Evolutionary conservation across 139 green algal species (phyloP), one percentile per base, ranked within the genome.

Genomic region (Volvox reticuliferus): DNA sequence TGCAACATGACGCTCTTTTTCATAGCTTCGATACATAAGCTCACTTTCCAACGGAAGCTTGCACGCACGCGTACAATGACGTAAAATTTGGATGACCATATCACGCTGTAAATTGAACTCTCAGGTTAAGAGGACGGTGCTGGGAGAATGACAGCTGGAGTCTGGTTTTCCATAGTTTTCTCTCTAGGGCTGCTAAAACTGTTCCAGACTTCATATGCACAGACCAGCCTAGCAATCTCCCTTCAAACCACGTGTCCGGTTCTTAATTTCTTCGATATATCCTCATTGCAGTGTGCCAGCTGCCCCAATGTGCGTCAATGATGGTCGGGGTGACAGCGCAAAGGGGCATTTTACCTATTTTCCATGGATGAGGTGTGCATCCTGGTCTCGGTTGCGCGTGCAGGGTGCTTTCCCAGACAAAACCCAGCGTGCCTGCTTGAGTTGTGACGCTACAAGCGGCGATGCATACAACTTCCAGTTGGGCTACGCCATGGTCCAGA

Each of bases 221-320:
- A 89, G 73, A 55, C 19, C 26, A 80, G 68, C 84, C 68, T 89
- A 32, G 67, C 68, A 5, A 30, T 89, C 14, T 2, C 84, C 6
- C 84, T 89, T 0, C 84, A 89, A 30, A 78, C 37, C 17, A 50
- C 26, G 28, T 89, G 84, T 75, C 17, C 36, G 22, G 14, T 75
- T 22, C 68, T 80, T 0, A 89, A 87, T 30, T 91, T 82, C 73
- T 93, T 93, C 79, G 91, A 93, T 80, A 91, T 76, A 0, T 82
- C 86, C 12, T 37, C 6, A 1, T 69, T 93, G 55, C 28, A 75
- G 12, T 93, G 91, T 82, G 32, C 80, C 18, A 55, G 73, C 19
- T 93, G 91, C 73, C 91, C 91, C 32, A 50, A 69, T 82, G 91
- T 89, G 63, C 73, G 82, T 86, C n/a, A 5, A 55, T 5, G 44